Conservation (phyloP, 2,329 filamentous ascomycete species). For the Aspergillus cejpii region DNA sequence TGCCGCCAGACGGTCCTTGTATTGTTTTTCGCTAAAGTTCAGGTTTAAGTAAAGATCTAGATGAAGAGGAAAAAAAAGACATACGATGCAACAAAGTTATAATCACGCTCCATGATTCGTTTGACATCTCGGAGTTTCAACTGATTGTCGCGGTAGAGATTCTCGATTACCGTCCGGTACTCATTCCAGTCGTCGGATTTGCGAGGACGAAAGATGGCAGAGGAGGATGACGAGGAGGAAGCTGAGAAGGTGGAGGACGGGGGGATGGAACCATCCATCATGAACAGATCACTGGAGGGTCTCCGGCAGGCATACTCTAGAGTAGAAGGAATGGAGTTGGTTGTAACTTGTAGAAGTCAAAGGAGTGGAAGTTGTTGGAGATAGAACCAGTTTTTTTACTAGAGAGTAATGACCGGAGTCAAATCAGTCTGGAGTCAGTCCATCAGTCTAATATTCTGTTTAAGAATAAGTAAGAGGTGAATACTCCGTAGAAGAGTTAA, state of each 20-base stretch:
- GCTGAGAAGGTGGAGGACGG: slow-evolving; percentile 16
- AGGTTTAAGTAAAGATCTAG: slow-evolving; percentile 4
- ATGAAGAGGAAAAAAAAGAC: slow-evolving; percentile 4
- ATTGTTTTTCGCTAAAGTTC: slow-evolving; percentile 36
- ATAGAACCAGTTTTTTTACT: no score
- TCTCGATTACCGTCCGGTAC: slow-evolving; percentile 31
- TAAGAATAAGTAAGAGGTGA: no score
- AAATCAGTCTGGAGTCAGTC: no score
- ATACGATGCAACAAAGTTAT: slow-evolving; percentile 35
- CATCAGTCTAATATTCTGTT: no score
- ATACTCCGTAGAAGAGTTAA: no score
- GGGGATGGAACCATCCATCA: slow-evolving; percentile 23
- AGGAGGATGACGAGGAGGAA: slow-evolving; percentile 14
- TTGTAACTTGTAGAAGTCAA: background rate
- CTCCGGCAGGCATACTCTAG: slow-evolving; percentile 18
- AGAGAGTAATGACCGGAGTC: no score
- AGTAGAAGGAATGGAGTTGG: slow-evolving; percentile 12
- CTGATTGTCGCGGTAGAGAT: slow-evolving; percentile 33
- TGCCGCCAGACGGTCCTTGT: slow-evolving; percentile 34
- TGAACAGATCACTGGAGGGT: slow-evolving; percentile 10
- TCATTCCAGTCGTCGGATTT: slow-evolving; percentile 35
- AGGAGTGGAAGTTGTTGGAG: no score
- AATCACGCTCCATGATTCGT: slow-evolving; percentile 32
- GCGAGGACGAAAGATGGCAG: slow-evolving; percentile 29
- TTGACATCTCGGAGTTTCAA: slow-evolving; percentile 34